Base-by-base conservation (phyloP, 2,329 filamentous ascomycete species). In the Helminthosporium solani region DNA sequence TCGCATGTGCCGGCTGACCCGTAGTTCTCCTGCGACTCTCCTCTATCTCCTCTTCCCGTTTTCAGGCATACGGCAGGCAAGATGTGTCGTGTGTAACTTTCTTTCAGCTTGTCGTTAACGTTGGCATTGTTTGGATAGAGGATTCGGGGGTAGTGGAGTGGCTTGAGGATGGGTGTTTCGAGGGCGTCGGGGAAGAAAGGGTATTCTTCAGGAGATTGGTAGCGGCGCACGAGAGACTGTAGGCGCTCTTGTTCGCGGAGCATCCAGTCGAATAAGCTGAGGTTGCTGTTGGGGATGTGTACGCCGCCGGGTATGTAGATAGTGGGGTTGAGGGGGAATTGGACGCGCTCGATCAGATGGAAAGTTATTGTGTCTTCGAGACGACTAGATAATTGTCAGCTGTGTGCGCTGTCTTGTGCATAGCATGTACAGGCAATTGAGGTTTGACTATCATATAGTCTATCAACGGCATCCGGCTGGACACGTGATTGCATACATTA, bases 331-430 rank as follows among this genome's bases (percentile, higher is more conserved):
- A 95, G 80, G 3, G 92, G 90, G 71, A 97, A 99, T 71, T 99
- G 94, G n/a, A 92, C 92, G 33, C 94, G 86, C 75, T 99, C 94
- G 65, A 97, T 97, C 31, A 99, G 79, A 73, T 96, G 88, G 73
- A 95, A 96, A 57, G 89, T 95, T 66, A 99, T 97, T 51, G 92
- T 97, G 68, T 99, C 94, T 75, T 99, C 94, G 15, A 97, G 81
- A 16, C 94, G 94, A 65, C 94, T 99, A 64, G 40, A 7, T 14
- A 30, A 7, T 21, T 8, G 52, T 64, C 41, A 66, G 58, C 33
- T 15, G 25, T 27, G 36, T 31, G 19, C 19, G 12, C 14, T n/a
- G 23, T 20, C 11, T 20, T n/a, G 14, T n/a, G n/a, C n/a, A n/a
- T n/a, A n/a, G n/a, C n/a, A n/a, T n/a, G n/a, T n/a, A n/a, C n/a